A percentile compares a stretch with the other conserved stretches of the same genome.
Conservation (phyloP, 176 grass and related monocot species). For the Phragmites australis region DNA sequence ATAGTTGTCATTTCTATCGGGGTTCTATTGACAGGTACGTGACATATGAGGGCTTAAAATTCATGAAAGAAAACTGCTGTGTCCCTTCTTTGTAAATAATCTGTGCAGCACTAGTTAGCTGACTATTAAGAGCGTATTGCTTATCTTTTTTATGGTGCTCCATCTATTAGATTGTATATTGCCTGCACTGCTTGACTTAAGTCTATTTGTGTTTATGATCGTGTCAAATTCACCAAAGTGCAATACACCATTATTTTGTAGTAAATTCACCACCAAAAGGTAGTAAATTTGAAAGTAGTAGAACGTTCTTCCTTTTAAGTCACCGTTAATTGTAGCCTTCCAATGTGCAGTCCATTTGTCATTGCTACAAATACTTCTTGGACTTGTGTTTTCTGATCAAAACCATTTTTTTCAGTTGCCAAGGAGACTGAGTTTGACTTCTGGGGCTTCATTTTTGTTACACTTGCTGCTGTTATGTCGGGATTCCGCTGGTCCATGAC, state of each 20-base stretch:
- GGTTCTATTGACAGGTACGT: conserved; percentile 88
- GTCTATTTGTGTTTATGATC: not conserved
- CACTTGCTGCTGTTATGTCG: conserved; percentile 98
- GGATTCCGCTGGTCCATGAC: conserved; percentile 99
- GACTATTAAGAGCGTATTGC: not conserved
- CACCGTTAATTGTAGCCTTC: not conserved
- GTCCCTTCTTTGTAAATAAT: conserved; percentile 12
- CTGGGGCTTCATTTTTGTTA: conserved; percentile 97
- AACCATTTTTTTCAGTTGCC: conserved; percentile 57
- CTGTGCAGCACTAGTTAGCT: conserved; percentile 9
- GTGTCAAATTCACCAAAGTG: not conserved
- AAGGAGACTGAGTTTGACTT: conserved; percentile 95
- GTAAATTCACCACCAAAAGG: not conserved
- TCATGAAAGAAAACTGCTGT: not conserved
- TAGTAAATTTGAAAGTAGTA: not conserved
- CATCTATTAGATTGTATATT: not conserved
- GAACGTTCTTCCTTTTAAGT: conserved; percentile 1
- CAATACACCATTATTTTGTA: not conserved
- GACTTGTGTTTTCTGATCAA: conserved; percentile 32
- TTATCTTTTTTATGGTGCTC: conserved; percentile 13
- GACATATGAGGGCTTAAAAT: not conserved
- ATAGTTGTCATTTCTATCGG: conserved; percentile 90
- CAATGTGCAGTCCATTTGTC: not conserved
- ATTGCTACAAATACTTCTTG: conserved; percentile 15
- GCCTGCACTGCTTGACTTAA: conserved; percentile 2